Base-by-base conservation (phyloP, 352 stramenopile genomes). In the Globisporangium abappressorium region DNA sequence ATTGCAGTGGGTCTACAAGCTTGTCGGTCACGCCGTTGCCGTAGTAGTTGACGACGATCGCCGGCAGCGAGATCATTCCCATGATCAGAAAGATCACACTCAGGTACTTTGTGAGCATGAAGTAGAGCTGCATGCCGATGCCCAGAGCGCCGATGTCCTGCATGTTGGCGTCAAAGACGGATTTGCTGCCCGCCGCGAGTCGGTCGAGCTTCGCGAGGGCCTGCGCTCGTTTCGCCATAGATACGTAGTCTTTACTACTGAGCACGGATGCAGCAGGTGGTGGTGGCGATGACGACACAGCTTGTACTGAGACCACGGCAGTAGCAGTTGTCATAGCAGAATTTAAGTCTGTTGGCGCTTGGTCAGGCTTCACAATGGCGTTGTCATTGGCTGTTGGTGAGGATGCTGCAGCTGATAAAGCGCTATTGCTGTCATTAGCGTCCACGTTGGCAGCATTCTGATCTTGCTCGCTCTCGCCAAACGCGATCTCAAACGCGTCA, bases 51-150 rank as follows among this genome's bases (percentile, higher is more conserved):
- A 92, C 66, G 0, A 83, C 68, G 53, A 95, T 91, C 2, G 71
- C 69, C 1, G 85, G 87, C 18, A 93, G 63, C 18, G 87, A 75
- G 5, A 92, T 57, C 41, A 92, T 64, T 15, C 85, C 85, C 84
- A 94, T 93, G 51, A 76, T n/a, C 6, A 92, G 56, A 60, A 96
- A 93, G 5, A 74, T 70, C 22, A 86, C 70, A 34, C 72, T 72
- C 62, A 92, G 58, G 59, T 92, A 90, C 78, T 94, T 92, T 51
- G 84, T 90, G 34, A 96, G 68, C 74, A 94, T 85, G 46, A 96
- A 96, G 56, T 94, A 96, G 5, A 96, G 75, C 74, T 91, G 80
- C 71, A 96, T 77, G 12, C 86, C 88, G 47, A 96, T 93, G 18
- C 88, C 88, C 36, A 96, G 66, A 28, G 80, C 79, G 24, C 82